Evolutionary conservation across 169 alveolate genomes (phyloP), one percentile per base, ranked within the genome.

Genomic region (Plasmodium malariae): DNA sequence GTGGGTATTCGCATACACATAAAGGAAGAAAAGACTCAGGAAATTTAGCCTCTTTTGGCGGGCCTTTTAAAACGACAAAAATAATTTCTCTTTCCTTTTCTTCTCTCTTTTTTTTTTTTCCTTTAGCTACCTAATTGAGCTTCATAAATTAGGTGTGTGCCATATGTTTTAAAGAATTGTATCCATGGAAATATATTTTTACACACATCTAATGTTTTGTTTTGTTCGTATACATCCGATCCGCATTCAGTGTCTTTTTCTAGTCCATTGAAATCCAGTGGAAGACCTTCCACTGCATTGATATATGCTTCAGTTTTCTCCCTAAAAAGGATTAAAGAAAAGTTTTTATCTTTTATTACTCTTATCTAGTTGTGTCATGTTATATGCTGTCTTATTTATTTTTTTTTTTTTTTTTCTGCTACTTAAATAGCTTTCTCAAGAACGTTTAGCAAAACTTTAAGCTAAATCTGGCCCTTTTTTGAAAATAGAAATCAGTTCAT

Each of bases 131-230:
- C 97, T 32, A 95, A 91, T 36, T 95, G 97, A 0, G 95, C 87
- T 36, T 92, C 92, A 12, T 92, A 88, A 34, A 95, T 93, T 48
- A 93, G 88, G 68, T 95, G 97, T 1, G 97, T 95, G 12, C 97
- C 97, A 86, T 86, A 94, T 54, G 86, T 88, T 68, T 93, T 54
- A 80, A 95, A 93, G 70, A 95, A 93, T 19, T 69, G 40, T 92
- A 95, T 94, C 97, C 97, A 95, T 48, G 89, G 69, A 30, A 60
- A 28, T 24, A 95, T 96, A 24, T 36, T 21, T 49, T 71, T 71
- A 57, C 97, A 95, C 49, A 28, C 92, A 19, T 86, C 36, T 30
- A 88, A 87, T 32, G 88, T 86, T 24, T 92, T 91, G 45, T 94
- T 88, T 30, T 62, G 70, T 40, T 92, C 93, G 72, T 88, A 95